Conservation (phyloP, 345 rosid species). For the Euclidium syriacum region DNA sequence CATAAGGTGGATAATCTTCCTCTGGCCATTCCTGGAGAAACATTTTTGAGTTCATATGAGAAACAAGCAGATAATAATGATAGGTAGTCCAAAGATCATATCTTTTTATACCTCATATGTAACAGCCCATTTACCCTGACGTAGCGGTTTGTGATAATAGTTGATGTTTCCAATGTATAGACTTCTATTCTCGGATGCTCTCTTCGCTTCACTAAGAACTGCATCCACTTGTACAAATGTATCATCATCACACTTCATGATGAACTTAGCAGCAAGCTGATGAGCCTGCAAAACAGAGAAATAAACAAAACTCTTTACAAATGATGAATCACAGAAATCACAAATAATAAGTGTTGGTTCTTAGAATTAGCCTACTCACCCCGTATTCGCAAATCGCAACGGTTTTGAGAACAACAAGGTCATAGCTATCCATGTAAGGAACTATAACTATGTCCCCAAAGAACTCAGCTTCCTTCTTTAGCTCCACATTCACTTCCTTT, state of each 20-base stretch:
- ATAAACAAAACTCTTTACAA: not conserved
- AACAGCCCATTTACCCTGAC: slow-evolving; percentile 92
- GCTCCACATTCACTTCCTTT: slow-evolving; percentile 67
- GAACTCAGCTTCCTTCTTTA: slow-evolving; percentile 79
- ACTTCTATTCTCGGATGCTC: slow-evolving; percentile 42
- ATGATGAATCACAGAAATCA: not conserved
- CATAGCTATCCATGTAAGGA: slow-evolving; percentile 80
- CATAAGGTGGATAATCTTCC: slow-evolving; percentile 90
- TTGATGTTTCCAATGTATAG: slow-evolving; percentile 79
- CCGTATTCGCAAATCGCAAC: slow-evolving; percentile 87
- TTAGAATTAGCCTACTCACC: slow-evolving; percentile 34
- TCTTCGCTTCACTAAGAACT: slow-evolving; percentile 52
- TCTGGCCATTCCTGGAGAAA: slow-evolving; percentile 75
- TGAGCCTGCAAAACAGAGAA: slow-evolving; percentile 40
- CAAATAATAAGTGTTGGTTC: not conserved
- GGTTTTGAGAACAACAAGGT: slow-evolving; percentile 74
- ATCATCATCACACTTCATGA: slow-evolving; percentile 90
- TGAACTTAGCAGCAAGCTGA: slow-evolving; percentile 47
- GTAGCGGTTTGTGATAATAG: slow-evolving; percentile 75
- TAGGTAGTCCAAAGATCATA: not conserved
- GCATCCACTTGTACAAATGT: slow-evolving; percentile 76
- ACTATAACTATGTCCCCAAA: slow-evolving; percentile 69
- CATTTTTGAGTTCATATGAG: not conserved
- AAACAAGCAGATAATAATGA: not conserved
- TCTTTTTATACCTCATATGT: slow-evolving; percentile 60